phyloP scores from a whole-genome alignment of 352 stramenopile species.

The Phytophthora pluvialis region DNA sequence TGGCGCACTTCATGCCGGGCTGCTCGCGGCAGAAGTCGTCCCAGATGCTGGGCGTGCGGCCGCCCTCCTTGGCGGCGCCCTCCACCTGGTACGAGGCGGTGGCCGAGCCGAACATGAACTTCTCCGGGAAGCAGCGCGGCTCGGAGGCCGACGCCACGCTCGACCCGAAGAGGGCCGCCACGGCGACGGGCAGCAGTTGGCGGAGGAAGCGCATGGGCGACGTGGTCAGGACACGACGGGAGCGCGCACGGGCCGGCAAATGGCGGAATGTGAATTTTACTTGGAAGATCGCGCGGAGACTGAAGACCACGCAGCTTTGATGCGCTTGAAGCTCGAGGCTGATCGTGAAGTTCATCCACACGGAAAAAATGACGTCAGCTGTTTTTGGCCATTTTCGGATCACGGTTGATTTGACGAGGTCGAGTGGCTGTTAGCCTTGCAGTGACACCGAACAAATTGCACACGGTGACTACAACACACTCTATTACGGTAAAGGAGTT shows the following conservation, averaged over 20 bases:
- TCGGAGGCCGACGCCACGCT: slow-evolving; percentile 10
- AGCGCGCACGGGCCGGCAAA: slow-evolving; percentile 22
- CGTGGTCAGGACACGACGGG: not conserved
- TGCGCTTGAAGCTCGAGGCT: slow-evolving; percentile 26
- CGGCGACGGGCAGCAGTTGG: slow-evolving; percentile 17
- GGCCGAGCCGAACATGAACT: slow-evolving; percentile 84
- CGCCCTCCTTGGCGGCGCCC: slow-evolving; percentile 77
- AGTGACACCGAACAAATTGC: no score
- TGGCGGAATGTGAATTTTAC: slow-evolving; percentile 16
- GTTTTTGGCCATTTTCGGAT: slow-evolving; percentile 1
- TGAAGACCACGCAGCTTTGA: slow-evolving; percentile 27
- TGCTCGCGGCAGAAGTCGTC: slow-evolving; percentile 85
- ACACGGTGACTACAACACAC: no score
- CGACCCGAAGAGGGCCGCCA: slow-evolving; percentile 10
- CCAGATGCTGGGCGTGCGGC: slow-evolving; percentile 89
- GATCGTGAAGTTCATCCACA: slow-evolving; percentile 34
- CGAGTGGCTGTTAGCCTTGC: no score
- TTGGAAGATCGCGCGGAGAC: slow-evolving; percentile 18
- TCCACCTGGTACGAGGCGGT: slow-evolving; percentile 94
- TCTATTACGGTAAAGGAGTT: no score
- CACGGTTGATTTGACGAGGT: no score
- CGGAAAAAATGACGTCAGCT: slow-evolving; percentile 24
- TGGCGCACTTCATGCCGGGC: slow-evolving; percentile 74
- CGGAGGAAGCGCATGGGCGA: slow-evolving; percentile 29
- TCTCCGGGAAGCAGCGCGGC: slow-evolving; percentile 46